These are phyloP conservation scores for Aspergillus pseudonomiae DNA, from an alignment of 2,329 filamentous ascomycete genomes.

Conservation along the genomic window DNA sequence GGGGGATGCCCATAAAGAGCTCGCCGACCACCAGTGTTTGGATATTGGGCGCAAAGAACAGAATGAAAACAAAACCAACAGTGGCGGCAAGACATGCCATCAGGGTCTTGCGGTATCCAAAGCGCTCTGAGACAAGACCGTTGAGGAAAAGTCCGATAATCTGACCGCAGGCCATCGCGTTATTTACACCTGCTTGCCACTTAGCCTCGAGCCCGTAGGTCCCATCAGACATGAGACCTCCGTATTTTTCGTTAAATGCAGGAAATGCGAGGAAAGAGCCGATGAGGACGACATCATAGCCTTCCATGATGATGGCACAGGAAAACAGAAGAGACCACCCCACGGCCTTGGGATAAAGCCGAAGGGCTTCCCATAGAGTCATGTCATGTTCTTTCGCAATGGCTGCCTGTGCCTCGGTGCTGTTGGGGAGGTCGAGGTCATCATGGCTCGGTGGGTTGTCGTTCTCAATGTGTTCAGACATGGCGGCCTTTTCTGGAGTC, in stretches of 20 bases:
- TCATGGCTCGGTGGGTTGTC: slow-evolving; percentile 4
- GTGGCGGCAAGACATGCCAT: slow-evolving; percentile 11
- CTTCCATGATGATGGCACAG: slow-evolving; percentile 43
- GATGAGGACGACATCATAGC: slow-evolving; percentile 42
- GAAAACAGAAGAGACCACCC: slow-evolving; percentile 41
- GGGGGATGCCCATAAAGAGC: slow-evolving; percentile 8
- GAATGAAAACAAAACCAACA: slow-evolving; percentile 7
- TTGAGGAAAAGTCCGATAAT: slow-evolving; percentile 26
- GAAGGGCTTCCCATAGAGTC: slow-evolving; percentile 31
- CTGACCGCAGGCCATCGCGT: slow-evolving; percentile 37
- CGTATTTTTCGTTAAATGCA: slow-evolving; percentile 21
- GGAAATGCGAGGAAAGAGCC: slow-evolving; percentile 37
- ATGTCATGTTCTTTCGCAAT: slow-evolving; percentile 31
- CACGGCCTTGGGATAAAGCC: slow-evolving; percentile 34
- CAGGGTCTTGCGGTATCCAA: slow-evolving; percentile 23
- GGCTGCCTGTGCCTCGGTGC: slow-evolving; percentile 5
- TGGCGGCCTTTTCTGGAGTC: not conserved
- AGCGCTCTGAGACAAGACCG: slow-evolving; percentile 24
- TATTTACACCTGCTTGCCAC: slow-evolving; percentile 41
- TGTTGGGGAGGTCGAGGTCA: slow-evolving; percentile 2
- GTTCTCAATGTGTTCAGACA: slow-evolving; percentile 8
- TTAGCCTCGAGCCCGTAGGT: slow-evolving; percentile 35
- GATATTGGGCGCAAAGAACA: slow-evolving; percentile 7
- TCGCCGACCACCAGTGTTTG: slow-evolving; percentile 4
- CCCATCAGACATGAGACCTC: slow-evolving; percentile 12